Evolutionary conservation across 345 rosid species (phyloP).

Genomic region (Syzygium jambos): DNA sequence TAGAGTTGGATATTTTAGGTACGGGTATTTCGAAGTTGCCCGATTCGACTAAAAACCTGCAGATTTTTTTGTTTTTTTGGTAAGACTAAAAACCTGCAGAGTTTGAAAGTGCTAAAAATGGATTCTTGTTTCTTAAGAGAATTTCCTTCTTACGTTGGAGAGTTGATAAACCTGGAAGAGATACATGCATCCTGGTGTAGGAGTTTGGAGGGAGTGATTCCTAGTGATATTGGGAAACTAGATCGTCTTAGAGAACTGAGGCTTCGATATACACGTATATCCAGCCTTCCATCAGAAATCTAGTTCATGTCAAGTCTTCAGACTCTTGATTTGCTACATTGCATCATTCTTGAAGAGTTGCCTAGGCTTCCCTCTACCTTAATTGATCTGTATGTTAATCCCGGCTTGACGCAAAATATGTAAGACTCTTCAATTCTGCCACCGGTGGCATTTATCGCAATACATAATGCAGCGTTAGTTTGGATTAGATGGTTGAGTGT

Average conservation of each 20-base stretch:
- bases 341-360: not conserved
- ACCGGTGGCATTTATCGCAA: not conserved
- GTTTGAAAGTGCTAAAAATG: not conserved
- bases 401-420: not conserved
- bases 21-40: rapidly evolving
- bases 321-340: not conserved
- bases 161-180: not conserved
- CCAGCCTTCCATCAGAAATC: not conserved
- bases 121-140: not conserved
- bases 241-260: not conserved
- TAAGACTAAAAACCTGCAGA: not conserved
- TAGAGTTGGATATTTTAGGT: not conserved
- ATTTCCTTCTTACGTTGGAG: not conserved
- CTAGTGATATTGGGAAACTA: not conserved
- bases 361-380: not conserved
- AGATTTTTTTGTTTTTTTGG: too few species aligned
- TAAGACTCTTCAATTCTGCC: not conserved
- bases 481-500: not conserved
- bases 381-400: not conserved
- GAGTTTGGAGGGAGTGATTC: not conserved
- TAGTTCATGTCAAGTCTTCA: not conserved
- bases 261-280: not conserved
- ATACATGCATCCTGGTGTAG: not conserved
- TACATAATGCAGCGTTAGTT: not conserved
- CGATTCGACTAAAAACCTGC: not conserved